Percentiles rank a stretch among this genome's conserved stretches.
Conservation (phyloP, 2,329 filamentous ascomycete species). For the Huntiella savannae region DNA sequence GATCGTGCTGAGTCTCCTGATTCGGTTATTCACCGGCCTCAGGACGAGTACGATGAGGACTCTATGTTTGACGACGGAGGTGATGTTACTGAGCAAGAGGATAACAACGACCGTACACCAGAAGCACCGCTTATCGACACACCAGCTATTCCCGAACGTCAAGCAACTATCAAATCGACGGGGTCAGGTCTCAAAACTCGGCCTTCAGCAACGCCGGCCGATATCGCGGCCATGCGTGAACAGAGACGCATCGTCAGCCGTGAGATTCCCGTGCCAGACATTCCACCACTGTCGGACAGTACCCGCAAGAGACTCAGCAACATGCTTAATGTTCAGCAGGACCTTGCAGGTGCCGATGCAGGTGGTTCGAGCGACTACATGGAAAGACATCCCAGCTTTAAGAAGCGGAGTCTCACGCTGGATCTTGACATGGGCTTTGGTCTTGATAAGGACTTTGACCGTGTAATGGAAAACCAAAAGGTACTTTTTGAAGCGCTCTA, state of each 20-base stretch:
- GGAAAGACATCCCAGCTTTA: slow-evolving; percentile 52
- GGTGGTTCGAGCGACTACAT: slow-evolving; percentile 22
- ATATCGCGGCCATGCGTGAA: slow-evolving; percentile 69
- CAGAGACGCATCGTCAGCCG: slow-evolving; percentile 69
- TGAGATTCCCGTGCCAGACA: slow-evolving; percentile 44
- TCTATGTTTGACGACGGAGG: slow-evolving; percentile 15
- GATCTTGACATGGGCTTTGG: slow-evolving; percentile 70
- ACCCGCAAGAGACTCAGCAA: slow-evolving; percentile 38
- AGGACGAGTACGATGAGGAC: slow-evolving; percentile 23
- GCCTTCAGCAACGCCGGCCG: slow-evolving; percentile 70
- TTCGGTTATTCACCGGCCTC: slow-evolving; percentile 69
- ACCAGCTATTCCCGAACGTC: slow-evolving; percentile 55
- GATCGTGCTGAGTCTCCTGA: slow-evolving; percentile 58
- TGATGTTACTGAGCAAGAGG: slow-evolving; percentile 18
- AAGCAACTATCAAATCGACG: slow-evolving; percentile 76
- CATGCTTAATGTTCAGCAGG: slow-evolving; percentile 27
- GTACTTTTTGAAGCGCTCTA: slow-evolving; percentile 36
- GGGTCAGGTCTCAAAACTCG: slow-evolving; percentile 78
- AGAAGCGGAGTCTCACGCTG: slow-evolving; percentile 66
- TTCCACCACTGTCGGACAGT: slow-evolving; percentile 22
- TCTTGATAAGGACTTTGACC: slow-evolving; percentile 80
- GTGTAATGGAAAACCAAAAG: slow-evolving; percentile 94
- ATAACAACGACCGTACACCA: slow-evolving; percentile 2
- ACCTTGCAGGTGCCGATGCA: slow-evolving; percentile 19
- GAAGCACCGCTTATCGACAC: slow-evolving; percentile 31